Percentiles rank a stretch among this genome's conserved stretches.
Evolutionary conservation across 78 protist species (phyloP).

Genomic region (Andalucia godoyi): DNA sequence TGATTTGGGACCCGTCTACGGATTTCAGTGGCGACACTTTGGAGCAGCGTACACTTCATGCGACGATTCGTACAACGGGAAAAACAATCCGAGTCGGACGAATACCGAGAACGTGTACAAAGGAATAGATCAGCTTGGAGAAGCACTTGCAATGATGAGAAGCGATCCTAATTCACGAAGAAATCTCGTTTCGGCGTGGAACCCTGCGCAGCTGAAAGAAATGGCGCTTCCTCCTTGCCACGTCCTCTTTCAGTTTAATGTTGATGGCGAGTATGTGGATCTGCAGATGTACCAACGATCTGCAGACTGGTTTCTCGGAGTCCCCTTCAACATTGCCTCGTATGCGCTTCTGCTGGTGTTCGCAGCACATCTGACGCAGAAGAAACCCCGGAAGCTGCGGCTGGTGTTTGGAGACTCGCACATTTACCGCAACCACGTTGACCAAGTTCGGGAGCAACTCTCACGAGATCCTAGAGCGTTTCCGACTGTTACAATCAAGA

Average conservation of each 20-base stretch:
- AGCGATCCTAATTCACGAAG: slow-evolving; percentile 62
- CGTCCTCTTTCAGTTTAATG: slow-evolving; percentile 64
- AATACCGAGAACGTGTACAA: slow-evolving; percentile 12
- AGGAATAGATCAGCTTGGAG: slow-evolving; percentile 63
- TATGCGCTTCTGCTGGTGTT: slow-evolving; percentile 57
- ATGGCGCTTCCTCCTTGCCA: slow-evolving; percentile 94
- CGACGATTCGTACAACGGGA: slow-evolving; percentile 70
- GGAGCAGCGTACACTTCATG: slow-evolving; percentile 71
- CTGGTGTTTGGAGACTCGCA: slow-evolving; percentile 82
- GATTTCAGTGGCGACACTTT: slow-evolving; percentile 92
- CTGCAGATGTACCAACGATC: slow-evolving; percentile 67
- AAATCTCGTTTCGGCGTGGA: slow-evolving; percentile 78
- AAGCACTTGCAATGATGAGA: slow-evolving; percentile 34
- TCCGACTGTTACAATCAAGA: slow-evolving; percentile 4
- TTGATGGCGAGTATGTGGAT: slow-evolving; percentile 40
- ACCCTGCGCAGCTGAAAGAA: slow-evolving; percentile 52
- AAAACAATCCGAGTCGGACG: too few species aligned
- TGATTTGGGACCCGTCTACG: slow-evolving; percentile 83
- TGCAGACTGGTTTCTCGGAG: slow-evolving; percentile 72
- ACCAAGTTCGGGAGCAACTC: slow-evolving; percentile 53
- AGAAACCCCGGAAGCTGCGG: slow-evolving; percentile 66
- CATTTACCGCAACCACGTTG: slow-evolving; percentile 74
- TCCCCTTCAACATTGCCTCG: slow-evolving; percentile 88
- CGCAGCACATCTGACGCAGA: slow-evolving; percentile 22
- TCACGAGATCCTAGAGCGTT: slow-evolving; percentile 36